phyloP scores from a whole-genome alignment of 2,329 filamentous ascomycete species.

The Esteya vermicola region DNA sequence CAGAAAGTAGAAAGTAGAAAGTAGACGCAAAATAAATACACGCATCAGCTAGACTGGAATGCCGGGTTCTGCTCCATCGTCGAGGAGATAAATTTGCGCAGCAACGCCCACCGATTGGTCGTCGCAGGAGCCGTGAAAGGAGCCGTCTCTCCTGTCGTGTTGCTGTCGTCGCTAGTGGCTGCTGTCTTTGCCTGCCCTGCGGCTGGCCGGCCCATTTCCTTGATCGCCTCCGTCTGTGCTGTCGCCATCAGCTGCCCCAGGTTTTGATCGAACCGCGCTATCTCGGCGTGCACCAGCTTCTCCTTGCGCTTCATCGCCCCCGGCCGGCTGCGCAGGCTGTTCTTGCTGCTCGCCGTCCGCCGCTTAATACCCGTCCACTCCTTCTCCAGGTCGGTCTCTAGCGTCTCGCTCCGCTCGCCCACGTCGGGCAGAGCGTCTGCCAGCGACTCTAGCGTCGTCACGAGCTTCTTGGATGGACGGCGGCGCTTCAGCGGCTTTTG shows the following conservation, averaged over 20 bases:
- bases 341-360: constrained; percentile 13
- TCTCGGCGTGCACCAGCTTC: constrained; percentile 64
- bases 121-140: constrained; percentile 18
- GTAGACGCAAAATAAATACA: background rate
- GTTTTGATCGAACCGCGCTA: constrained; percentile 70
- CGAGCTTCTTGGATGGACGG: constrained; percentile 62
- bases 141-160: constrained; percentile 6
- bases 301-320: constrained; percentile 78
- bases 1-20: background rate
- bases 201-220: too few species aligned
- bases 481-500: constrained; percentile 37
- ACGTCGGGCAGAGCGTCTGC: constrained; percentile 66
- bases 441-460: constrained; percentile 59
- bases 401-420: too few species aligned
- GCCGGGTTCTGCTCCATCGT: constrained; percentile 84
- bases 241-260: constrained; percentile 54
- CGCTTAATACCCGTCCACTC: constrained; percentile 16
- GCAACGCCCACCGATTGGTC: constrained; percentile 59
- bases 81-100: constrained; percentile 69
- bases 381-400: constrained; percentile 22
- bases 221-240: constrained; percentile 9
- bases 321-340: constrained; percentile 55
- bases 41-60: constrained; percentile 30
- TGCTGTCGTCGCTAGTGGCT: constrained; percentile 4
- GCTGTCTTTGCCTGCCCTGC: constrained; percentile 1